phyloP scores from a whole-genome alignment of 306 rosid genomes.

The Styphnolobium japonicum region DNA sequence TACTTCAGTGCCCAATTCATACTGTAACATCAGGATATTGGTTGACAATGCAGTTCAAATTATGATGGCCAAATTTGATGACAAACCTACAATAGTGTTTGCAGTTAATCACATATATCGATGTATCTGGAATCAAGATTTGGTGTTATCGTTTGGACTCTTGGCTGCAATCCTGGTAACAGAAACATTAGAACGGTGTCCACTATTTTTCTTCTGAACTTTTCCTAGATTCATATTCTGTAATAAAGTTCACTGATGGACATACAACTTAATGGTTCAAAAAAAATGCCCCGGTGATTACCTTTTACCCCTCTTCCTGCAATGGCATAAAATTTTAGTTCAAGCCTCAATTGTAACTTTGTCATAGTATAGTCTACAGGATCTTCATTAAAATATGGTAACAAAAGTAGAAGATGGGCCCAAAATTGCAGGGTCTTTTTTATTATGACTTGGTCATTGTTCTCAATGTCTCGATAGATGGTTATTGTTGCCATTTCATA shows the following conservation, averaged over 20 bases:
- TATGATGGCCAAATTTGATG: neutral
- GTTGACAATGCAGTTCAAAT: neutral
- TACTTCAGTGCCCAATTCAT: neutral
- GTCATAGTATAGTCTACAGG: neutral
- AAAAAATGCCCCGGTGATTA: no score
- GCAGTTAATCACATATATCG: neutral
- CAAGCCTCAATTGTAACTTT: neutral
- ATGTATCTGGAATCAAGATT: constrained; percentile 9
- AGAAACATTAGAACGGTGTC: neutral
- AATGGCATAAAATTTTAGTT: neutral
- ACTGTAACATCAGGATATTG: neutral
- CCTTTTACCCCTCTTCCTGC: neutral
- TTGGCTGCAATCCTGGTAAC: neutral
- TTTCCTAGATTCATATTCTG: neutral
- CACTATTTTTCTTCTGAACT: neutral
- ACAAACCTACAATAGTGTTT: neutral
- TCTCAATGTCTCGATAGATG: constrained; percentile 6
- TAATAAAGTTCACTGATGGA: neutral
- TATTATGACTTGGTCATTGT: neutral
- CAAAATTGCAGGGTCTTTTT: neutral
- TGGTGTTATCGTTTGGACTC: neutral
- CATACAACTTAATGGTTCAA: neutral
- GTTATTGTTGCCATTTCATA: constrained; percentile 1
- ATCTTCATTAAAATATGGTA: neutral
- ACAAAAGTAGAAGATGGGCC: neutral